phyloP scores from a whole-genome alignment of 2,329 filamentous ascomycete species.

The Colletotrichum neosansevieriae region DNA sequence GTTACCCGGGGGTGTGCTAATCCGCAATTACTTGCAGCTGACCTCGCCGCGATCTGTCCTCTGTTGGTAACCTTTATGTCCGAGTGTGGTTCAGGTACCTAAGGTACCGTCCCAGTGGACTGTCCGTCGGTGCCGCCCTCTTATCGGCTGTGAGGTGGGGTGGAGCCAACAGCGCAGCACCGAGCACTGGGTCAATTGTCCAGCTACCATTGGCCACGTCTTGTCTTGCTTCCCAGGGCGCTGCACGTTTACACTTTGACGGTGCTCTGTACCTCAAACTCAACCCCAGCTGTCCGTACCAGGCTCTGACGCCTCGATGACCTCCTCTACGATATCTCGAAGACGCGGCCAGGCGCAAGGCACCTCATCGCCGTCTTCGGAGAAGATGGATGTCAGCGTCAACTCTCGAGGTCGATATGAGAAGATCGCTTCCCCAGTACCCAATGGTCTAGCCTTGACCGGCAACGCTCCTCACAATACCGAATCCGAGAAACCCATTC shows the following conservation, averaged over 20 bases:
- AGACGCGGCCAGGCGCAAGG: constrained; percentile 45
- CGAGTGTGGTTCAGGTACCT: too few relatives aligned
- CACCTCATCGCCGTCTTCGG: constrained; percentile 31
- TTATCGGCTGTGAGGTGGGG: too few relatives aligned
- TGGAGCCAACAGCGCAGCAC: too few relatives aligned
- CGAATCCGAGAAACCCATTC: constrained; percentile 24
- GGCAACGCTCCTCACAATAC: not conserved
- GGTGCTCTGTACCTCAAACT: constrained; percentile 1
- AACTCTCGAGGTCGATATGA: constrained; percentile 8
- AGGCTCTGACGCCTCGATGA: constrained; percentile 47
- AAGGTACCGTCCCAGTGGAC: too few relatives aligned
- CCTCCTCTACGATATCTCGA: constrained; percentile 61
- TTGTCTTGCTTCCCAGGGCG: constrained; percentile 13
- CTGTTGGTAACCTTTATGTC: too few relatives aligned
- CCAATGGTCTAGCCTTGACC: constrained; percentile 19
- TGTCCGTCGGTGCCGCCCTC: too few relatives aligned
- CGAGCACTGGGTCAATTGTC: not conserved
- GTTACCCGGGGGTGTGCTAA: not conserved
- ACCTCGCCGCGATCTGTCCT: constrained; percentile 8
- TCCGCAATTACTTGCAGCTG: constrained; percentile 1
- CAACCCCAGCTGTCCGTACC: constrained; percentile 1
- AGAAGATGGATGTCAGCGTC: constrained; percentile 35
- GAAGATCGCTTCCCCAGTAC: not conserved
- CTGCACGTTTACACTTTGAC: constrained; percentile 10
- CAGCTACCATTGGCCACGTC: constrained; percentile 21